Base-by-base conservation (phyloP, 768 basidiomycete species). In the Amanita subjunquillea region DNA sequence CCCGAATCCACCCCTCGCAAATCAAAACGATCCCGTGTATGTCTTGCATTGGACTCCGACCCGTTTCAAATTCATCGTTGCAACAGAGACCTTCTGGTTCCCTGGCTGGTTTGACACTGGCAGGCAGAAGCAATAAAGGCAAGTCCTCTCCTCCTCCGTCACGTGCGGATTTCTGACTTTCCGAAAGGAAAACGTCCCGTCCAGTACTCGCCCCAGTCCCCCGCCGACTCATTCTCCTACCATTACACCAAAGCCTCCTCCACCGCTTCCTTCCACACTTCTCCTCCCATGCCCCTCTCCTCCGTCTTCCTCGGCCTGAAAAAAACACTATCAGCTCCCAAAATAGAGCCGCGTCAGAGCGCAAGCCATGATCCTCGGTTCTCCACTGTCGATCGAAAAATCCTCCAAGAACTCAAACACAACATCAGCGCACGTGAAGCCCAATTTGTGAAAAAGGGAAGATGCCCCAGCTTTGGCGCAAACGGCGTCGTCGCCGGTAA, bases 301-400 rank as follows among this genome's bases (percentile, higher is more conserved):
- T 42, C 39, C 15, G 25, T 37, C 52, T 25, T 29, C 30, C 39
- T 53, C 9, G 48, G 42, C n/a, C n/a, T 53, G 22, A 54, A 54
- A 42, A 54, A 54, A 38, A 53, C 60, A n/a, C 51, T 47, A 10
- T 48, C 45, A 22, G n/a, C 38, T 38, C 29, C 53, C 5, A 54
- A 54, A 37, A 40, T 53, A 23, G 43, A 53, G 23, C 15, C 51
- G 51, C 43, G 43, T 45, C 51, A 17, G n/a, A 52, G 34, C 23
- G 32, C 25, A 22, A 13, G 17, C 20, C 8, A 32, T 5, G 58
- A 66, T 54, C 62, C 60, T 45, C 73, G 74, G 53, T 80, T 82
- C 61, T 80, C 80, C 2, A 81, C 82, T 0, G 74, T 78, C 9
- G 82, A 84, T 63, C 74, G 82, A 20, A 74, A 78, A 4, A 82